A percentile compares a stretch with the other conserved stretches of the same genome.
phyloP scores from a whole-genome alignment of 2,329 filamentous ascomycete species.

The Fusarium virguliforme region DNA sequence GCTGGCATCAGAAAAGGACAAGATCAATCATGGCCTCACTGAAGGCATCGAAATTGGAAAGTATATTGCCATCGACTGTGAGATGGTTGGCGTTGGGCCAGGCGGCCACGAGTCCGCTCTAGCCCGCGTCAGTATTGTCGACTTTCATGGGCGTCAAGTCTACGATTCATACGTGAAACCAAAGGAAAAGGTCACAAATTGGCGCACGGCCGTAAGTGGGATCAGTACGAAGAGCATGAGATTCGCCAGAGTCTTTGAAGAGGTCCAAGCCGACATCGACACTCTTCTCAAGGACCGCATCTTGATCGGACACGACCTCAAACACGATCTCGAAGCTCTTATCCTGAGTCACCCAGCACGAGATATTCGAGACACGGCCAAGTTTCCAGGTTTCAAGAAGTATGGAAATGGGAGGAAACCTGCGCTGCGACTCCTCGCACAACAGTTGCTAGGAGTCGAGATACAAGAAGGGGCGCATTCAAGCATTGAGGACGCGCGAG shows the following conservation, averaged over 20 bases:
- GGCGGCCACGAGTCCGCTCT: constrained; percentile 81
- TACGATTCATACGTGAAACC: constrained; percentile 95
- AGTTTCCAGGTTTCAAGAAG: constrained; percentile 81
- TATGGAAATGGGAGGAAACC: constrained; percentile 79
- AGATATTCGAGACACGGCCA: constrained; percentile 88
- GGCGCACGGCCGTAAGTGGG: constrained; percentile 89
- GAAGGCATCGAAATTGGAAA: constrained; percentile 81
- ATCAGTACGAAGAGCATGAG: constrained; percentile 82
- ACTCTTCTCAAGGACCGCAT: constrained; percentile 79
- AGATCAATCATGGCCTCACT: constrained; percentile 76
- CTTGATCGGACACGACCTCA: constrained; percentile 87
- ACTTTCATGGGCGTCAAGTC: constrained; percentile 92
- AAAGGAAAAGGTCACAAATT: constrained; percentile 86
- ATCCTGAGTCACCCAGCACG: constrained; percentile 83
- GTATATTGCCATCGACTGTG: constrained; percentile 94
- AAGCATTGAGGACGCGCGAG: constrained; percentile 85
- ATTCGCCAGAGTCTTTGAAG: constrained; percentile 78
- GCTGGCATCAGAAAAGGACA: constrained; percentile 64
- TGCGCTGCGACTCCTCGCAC: constrained; percentile 72
- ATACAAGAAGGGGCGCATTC: constrained; percentile 77
- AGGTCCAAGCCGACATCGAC: constrained; percentile 82
- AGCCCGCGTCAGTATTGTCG: constrained; percentile 90
- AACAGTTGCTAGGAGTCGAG: constrained; percentile 71
- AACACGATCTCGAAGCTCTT: constrained; percentile 83
- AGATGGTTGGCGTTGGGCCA: constrained; percentile 93